These are phyloP conservation scores for Populus davidiana DNA, from an alignment of 345 rosid genomes.

Conservation along the genomic window DNA sequence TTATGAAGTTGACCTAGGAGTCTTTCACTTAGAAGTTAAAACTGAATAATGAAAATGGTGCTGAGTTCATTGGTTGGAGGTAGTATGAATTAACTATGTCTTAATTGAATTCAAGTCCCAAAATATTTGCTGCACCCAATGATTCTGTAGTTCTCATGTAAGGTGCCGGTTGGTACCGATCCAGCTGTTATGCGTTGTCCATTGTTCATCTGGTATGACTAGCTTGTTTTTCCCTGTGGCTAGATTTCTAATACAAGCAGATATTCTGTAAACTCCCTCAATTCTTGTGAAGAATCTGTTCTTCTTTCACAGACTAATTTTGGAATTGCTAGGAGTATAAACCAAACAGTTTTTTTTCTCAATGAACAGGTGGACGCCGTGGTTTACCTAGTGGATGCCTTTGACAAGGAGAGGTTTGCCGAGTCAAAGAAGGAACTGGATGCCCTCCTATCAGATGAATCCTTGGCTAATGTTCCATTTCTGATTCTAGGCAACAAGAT, in stretches of 20 bases:
- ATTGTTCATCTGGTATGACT: not conserved
- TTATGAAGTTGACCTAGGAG: not conserved
- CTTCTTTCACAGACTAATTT: not conserved
- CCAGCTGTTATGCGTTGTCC: not conserved
- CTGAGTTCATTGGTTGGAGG: not conserved
- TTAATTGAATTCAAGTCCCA: not conserved
- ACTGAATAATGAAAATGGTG: not conserved
- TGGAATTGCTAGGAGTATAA: not conserved
- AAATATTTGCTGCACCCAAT: not conserved
- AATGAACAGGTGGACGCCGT: slow-evolving; percentile 49
- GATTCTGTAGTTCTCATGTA: not conserved
- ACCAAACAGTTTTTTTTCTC: not conserved
- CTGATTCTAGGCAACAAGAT: slow-evolving; percentile 60
- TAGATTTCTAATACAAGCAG: not conserved
- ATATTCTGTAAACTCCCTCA: not conserved
- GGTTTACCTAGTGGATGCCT: slow-evolving; percentile 60
- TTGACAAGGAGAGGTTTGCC: slow-evolving; percentile 58
- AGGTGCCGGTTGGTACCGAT: not conserved
- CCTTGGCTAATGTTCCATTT: slow-evolving; percentile 48
- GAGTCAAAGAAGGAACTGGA: slow-evolving; percentile 57
- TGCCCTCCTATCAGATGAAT: slow-evolving; percentile 55
- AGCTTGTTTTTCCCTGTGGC: not conserved
- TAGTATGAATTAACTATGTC: not conserved
- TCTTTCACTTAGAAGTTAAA: not conserved
- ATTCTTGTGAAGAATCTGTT: not conserved